Percentiles rank a stretch among this genome's conserved stretches.
Conservation (phyloP, 495 filamentous ascomycete genomes). For the Xylaria sp. region DNA sequence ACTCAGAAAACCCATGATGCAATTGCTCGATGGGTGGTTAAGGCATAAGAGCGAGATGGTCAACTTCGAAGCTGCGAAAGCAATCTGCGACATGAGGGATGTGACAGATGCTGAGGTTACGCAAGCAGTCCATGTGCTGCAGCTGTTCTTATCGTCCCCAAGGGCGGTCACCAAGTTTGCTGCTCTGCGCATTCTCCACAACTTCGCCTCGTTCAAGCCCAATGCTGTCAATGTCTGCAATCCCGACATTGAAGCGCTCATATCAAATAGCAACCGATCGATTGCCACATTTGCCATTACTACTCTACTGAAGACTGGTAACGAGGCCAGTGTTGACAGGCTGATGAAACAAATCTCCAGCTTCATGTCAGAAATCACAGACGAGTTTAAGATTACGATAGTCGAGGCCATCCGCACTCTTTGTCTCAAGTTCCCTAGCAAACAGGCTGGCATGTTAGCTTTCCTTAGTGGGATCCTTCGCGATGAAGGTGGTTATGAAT, state of each 20-base stretch:
- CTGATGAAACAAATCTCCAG: conserved; percentile 98
- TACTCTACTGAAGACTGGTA: conserved; percentile 96
- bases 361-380: conserved; percentile 97
- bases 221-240: conserved; percentile 92
- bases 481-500: conserved; percentile 97
- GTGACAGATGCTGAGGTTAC: conserved; percentile 90
- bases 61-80: conserved; percentile 98
- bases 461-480: conserved; percentile 95
- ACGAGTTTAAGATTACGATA: conserved; percentile 99
- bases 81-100: conserved; percentile 92
- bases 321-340: conserved; percentile 94
- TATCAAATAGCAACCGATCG: conserved; percentile 94
- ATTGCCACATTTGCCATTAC: conserved; percentile 99
- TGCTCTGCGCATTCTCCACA: conserved; percentile 95
- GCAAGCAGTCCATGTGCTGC: conserved; percentile 92
- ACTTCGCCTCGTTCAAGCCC: conserved; percentile 93
- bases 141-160: conserved; percentile 96
- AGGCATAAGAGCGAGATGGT: conserved; percentile 99
- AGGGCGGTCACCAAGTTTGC: conserved; percentile 97
- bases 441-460: conserved; percentile 96
- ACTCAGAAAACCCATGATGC: conserved; percentile 92
- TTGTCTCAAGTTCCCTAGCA: conserved; percentile 96
- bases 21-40: conserved; percentile 93
- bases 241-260: conserved; percentile 93
- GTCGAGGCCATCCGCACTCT: conserved; percentile 96